Evolutionary conservation across 202 grass and related monocot species (phyloP).

Genomic region (Carex arenaria): DNA sequence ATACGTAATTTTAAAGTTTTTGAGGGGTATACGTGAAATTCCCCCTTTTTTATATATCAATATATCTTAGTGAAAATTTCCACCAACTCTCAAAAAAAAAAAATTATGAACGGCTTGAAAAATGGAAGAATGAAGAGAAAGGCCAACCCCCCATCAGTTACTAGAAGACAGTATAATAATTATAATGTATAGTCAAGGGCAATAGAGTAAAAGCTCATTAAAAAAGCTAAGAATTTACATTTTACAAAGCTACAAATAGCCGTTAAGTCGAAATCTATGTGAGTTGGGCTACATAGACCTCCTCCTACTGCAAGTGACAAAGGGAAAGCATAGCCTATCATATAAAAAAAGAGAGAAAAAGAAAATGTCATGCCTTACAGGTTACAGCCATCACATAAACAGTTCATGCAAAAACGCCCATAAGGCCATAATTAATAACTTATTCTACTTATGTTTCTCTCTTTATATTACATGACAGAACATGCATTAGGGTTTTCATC

Average conservation of each 20-base stretch:
- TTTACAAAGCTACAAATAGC: constrained; percentile 25
- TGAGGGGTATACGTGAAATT: no score
- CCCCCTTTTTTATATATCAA: no score
- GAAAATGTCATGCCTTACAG: constrained; percentile 5
- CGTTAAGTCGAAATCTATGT: background rate
- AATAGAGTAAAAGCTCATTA: constrained; percentile 10
- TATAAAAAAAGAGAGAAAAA: background rate
- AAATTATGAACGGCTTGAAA: no score
- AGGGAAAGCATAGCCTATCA: constrained; percentile 8
- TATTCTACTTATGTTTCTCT: constrained; percentile 5
- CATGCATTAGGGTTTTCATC: constrained; percentile 95
- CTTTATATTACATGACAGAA: constrained; percentile 57
- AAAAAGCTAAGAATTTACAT: constrained; percentile 24
- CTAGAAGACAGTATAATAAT: background rate
- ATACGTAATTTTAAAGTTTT: no score
- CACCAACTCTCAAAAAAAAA: no score
- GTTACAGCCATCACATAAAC: constrained; percentile 21
- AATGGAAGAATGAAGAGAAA: background rate
- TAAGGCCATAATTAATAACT: constrained; percentile 29
- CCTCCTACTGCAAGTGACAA: background rate
- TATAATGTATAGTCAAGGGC: background rate
- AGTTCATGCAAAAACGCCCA: constrained; percentile 29
- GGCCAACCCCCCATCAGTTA: background rate
- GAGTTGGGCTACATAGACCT: background rate
- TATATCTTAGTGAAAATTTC: no score